phyloP scores from a whole-genome alignment of 2,329 filamentous ascomycete genomes.

The Aspergillus thermomutatus region DNA sequence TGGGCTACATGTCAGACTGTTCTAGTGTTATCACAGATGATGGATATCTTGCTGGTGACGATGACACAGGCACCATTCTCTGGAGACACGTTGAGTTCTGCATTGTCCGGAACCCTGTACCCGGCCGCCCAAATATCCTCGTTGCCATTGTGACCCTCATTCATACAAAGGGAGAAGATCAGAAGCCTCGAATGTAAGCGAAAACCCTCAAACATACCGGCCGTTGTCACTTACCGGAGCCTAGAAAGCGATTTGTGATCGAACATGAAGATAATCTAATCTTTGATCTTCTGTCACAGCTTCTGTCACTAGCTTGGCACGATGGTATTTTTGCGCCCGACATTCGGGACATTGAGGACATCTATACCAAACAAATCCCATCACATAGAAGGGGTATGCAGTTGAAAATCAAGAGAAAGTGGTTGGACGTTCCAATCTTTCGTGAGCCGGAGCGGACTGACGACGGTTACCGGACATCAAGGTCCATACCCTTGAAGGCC shows the following conservation, averaged over 20 bases:
- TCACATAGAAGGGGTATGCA: slow-evolving; percentile 8
- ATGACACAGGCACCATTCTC: slow-evolving; percentile 16
- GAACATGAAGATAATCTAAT: slow-evolving; percentile 15
- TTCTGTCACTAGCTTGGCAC: slow-evolving; percentile 11
- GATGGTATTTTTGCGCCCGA: slow-evolving; percentile 14
- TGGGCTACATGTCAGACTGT: slow-evolving; percentile 10
- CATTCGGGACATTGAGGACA: slow-evolving; percentile 9
- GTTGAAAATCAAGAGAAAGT: slow-evolving; percentile 18
- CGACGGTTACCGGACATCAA: slow-evolving; percentile 13
- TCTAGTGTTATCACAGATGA: slow-evolving; percentile 15
- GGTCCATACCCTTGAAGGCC: slow-evolving; percentile 7
- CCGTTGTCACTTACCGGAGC: slow-evolving; percentile 2
- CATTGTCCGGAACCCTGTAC: slow-evolving; percentile 14
- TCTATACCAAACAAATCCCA: slow-evolving; percentile 14
- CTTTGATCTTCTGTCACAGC: slow-evolving; percentile 14
- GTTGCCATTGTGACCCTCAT: slow-evolving; percentile 16
- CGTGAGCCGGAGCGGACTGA: slow-evolving; percentile 10
- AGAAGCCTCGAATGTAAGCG: slow-evolving; percentile 18
- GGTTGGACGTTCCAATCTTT: slow-evolving; percentile 14
- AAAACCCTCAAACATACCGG: background rate
- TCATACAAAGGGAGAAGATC: slow-evolving; percentile 19
- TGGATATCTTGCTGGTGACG: slow-evolving; percentile 15
- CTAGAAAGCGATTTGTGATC: slow-evolving; percentile 19
- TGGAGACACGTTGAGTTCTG: slow-evolving; percentile 19
- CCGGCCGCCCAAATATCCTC: slow-evolving; percentile 9